phyloP scores from a whole-genome alignment of 306 rosid genomes.

The Prunus padus region DNA sequence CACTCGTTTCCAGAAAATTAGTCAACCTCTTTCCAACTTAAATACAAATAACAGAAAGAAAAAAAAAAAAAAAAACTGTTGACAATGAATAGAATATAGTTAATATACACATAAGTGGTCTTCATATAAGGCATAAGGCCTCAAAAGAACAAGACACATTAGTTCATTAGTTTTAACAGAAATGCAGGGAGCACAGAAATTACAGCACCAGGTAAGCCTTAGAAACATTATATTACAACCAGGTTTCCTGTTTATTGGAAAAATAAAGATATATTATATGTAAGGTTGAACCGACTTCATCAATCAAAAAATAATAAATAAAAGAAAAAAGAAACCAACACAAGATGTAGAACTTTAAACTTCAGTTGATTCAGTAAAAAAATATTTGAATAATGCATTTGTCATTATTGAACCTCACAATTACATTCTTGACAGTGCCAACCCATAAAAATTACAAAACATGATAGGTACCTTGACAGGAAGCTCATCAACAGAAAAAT shows the following conservation, averaged over 20 bases:
- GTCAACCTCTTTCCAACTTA: not conserved
- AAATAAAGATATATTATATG: no score
- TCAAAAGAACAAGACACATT: not conserved
- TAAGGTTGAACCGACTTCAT: not conserved
- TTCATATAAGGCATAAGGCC: not conserved
- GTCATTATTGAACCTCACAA: not conserved
- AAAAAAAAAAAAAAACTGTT: no score
- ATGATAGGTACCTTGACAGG: constrained; percentile 75
- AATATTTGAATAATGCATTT: not conserved
- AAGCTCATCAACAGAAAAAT: constrained; percentile 91
- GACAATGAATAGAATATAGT: not conserved
- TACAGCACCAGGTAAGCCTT: not conserved
- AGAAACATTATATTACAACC: not conserved
- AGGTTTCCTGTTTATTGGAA: not conserved
- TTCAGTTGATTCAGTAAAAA: no score
- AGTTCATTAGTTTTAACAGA: not conserved
- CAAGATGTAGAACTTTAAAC: not conserved
- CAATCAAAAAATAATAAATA: not conserved
- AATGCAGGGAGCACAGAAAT: not conserved
- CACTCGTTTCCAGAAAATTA: not conserved
- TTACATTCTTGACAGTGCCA: not conserved
- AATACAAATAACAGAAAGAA: not conserved
- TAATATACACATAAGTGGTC: not conserved
- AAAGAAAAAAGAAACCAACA: no score
- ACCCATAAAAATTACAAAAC: not conserved